Evolutionary conservation across 148 eudicot genomes (phyloP).

Genomic region (Tetragonia tetragonoides): DNA sequence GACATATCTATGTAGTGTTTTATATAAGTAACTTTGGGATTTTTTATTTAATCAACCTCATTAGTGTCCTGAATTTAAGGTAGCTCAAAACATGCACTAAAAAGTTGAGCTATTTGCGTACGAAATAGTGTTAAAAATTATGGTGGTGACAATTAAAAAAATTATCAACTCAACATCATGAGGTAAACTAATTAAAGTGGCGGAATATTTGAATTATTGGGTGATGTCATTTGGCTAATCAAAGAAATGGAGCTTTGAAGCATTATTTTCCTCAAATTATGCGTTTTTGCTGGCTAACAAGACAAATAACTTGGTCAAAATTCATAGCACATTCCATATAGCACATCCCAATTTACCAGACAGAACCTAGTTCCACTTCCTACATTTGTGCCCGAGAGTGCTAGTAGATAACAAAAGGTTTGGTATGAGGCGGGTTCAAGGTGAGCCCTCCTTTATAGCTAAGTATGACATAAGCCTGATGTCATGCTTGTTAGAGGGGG

Average conservation of each 20-base stretch:
- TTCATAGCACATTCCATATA: background rate
- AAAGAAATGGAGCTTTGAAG: background rate
- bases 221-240: background rate
- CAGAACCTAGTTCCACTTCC: background rate
- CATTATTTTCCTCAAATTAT: slow-evolving; percentile 13
- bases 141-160: background rate
- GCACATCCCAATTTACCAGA: slow-evolving; percentile 4
- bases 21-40: slow-evolving; percentile 1
- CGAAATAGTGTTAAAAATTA: background rate
- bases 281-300: slow-evolving; percentile 12
- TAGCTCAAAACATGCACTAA: background rate
- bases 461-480: too few species aligned
- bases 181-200: background rate
- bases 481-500: too few species aligned
- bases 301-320: slow-evolving; percentile 8
- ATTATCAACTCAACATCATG: background rate
- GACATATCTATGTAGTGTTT: background rate
- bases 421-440: too few species aligned
- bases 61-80: slow-evolving; percentile 25
- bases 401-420: too few species aligned
- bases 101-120: slow-evolving; percentile 3
- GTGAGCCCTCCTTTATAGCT: too few species aligned
- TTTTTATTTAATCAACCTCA: background rate
- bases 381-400: background rate
- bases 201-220: background rate